phyloP scores from a whole-genome alignment of 768 basidiomycete species.

The Psilocybe tampanensis region DNA sequence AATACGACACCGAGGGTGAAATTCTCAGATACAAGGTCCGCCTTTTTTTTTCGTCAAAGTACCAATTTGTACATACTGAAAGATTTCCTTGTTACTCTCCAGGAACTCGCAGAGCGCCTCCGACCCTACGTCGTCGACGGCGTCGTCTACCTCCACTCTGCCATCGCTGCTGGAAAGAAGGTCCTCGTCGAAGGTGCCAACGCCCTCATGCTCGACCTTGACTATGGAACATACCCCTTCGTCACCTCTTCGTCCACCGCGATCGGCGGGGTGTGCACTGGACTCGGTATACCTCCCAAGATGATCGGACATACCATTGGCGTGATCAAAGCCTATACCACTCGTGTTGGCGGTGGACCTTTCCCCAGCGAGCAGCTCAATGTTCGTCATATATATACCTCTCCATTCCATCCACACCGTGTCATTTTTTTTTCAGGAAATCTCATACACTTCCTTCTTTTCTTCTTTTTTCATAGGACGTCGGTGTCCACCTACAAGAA shows the following conservation, averaged over 20 bases:
- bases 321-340: conserved; percentile 98
- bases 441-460: neutral
- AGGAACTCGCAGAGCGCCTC: conserved; percentile 84
- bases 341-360: conserved; percentile 96
- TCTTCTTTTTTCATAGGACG: conserved; percentile 47
- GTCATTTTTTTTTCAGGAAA: neutral
- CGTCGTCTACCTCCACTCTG: conserved; percentile 80
- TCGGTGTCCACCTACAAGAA: conserved; percentile 89
- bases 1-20: conserved; percentile 98
- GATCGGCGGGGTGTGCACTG: conserved; percentile 96
- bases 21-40: conserved; percentile 84
- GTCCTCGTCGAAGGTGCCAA: conserved; percentile 97
- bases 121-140: conserved; percentile 91
- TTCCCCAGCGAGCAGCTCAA: conserved; percentile 97
- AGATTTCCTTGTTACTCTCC: neutral
- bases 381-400: conserved; percentile 53
- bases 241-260: conserved; percentile 94
- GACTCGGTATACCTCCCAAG: conserved; percentile 94
- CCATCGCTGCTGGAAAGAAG: conserved; percentile 72
- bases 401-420: too few species aligned
- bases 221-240: conserved; percentile 97
- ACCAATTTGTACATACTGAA: too few species aligned
- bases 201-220: conserved; percentile 97
- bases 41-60: neutral
- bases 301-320: conserved; percentile 86